A percentile compares a stretch with the other conserved stretches of the same genome.
Conservation (phyloP, 2,329 filamentous ascomycete genomes). For the Cadophora luteo-olivacea region DNA sequence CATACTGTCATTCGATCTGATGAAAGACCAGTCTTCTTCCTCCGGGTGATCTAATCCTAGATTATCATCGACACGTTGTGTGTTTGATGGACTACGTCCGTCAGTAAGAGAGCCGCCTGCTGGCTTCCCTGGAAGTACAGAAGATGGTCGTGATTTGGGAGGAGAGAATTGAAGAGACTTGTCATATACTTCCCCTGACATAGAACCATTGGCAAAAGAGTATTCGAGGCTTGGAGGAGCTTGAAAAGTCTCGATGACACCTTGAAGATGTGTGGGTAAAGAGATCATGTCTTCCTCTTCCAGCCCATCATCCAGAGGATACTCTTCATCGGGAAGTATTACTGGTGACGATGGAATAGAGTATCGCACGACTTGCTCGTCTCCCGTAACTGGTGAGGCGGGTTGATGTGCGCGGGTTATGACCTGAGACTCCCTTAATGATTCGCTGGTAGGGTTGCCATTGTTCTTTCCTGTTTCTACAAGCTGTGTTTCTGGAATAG, state of each 20-base stretch:
- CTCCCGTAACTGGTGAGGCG: neutral
- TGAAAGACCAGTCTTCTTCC: conserved; percentile 40
- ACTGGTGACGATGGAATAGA: neutral
- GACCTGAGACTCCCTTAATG: no score
- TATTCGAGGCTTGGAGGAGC: conserved; percentile 33
- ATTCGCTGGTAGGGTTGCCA: neutral
- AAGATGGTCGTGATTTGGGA: conserved; percentile 23
- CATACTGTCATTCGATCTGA: conserved; percentile 23
- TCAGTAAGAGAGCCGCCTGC: conserved; percentile 24
- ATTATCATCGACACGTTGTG: neutral
- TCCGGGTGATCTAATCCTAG: conserved; percentile 15
- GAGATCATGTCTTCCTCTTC: conserved; percentile 39
- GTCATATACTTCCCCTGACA: conserved; percentile 38
- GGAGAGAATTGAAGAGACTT: conserved; percentile 40
- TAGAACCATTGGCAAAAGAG: conserved; percentile 23
- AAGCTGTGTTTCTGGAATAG: conserved; percentile 12
- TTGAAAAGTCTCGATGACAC: conserved; percentile 33
- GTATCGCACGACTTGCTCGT: neutral
- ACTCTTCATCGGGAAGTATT: conserved; percentile 36
- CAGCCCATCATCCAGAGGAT: conserved; percentile 35
- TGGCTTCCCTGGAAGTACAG: conserved; percentile 13
- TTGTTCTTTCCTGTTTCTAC: neutral
- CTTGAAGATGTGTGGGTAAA: conserved; percentile 26
- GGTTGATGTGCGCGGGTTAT: neutral
- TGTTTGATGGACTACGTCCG: conserved; percentile 22